phyloP scores from a whole-genome alignment of 2,329 filamentous ascomycete species.

The Microdochium nivale region DNA sequence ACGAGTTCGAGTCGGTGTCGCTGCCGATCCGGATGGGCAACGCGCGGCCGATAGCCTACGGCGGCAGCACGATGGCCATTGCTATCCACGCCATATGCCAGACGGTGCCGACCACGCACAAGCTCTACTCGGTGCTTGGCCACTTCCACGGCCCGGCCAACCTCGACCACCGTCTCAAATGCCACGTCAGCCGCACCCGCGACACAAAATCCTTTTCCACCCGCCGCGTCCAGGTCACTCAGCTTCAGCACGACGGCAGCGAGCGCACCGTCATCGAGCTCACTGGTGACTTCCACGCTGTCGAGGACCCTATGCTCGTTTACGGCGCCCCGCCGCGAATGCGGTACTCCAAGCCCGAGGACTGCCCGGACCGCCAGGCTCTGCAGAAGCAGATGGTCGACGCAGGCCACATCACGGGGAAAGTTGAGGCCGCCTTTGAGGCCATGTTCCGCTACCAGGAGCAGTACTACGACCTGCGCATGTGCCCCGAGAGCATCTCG shows the following conservation, averaged over 20 bases:
- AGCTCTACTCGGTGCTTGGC: constrained; percentile 36
- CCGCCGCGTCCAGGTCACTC: constrained; percentile 33
- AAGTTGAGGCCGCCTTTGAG: constrained; percentile 11
- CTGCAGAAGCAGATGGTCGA: constrained; percentile 8
- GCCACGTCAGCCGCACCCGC: constrained; percentile 25
- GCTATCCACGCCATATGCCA: constrained; percentile 31
- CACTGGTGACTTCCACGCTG: constrained; percentile 35
- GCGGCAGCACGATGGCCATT: constrained; percentile 20
- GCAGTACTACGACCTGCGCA: constrained; percentile 24
- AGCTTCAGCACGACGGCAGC: constrained; percentile 25
- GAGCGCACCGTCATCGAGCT: constrained; percentile 31
- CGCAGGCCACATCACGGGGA: constrained; percentile 13
- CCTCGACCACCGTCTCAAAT: constrained; percentile 26
- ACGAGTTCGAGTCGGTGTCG: constrained; percentile 4
- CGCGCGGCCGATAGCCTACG: constrained; percentile 7
- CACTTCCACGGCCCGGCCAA: constrained; percentile 36
- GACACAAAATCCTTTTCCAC: constrained; percentile 39
- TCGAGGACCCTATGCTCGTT: constrained; percentile 24
- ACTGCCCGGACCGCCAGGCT: constrained; percentile 12
- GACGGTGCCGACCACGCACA: constrained; percentile 25
- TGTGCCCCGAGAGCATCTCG: constrained; percentile 29
- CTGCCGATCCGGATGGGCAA: constrained; percentile 8
- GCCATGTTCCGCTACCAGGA: constrained; percentile 19
- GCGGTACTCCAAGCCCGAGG: constrained; percentile 18
- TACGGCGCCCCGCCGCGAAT: constrained; percentile 27